phyloP scores from a whole-genome alignment of 2,329 filamentous ascomycete species.

The Ceratocystis lukuohia region DNA sequence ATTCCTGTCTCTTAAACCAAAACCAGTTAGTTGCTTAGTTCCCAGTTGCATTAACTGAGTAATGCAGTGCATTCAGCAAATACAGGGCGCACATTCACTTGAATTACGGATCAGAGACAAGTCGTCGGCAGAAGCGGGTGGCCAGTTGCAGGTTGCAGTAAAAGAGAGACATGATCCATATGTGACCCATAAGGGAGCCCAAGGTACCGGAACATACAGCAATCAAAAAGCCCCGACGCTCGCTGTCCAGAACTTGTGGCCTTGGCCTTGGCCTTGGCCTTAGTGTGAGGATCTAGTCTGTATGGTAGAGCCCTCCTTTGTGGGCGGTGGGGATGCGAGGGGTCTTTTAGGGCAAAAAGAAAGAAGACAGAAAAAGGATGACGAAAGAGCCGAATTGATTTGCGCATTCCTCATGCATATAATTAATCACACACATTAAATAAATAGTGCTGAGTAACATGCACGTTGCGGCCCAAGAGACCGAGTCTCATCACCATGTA shows the following conservation, averaged over 20 bases:
- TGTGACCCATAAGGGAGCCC: neutral
- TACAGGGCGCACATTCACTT: no score
- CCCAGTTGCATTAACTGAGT: no score
- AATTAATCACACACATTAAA: no score
- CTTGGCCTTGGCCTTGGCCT: neutral
- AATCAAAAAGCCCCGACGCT: neutral
- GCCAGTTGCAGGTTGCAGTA: neutral
- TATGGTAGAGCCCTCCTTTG: neutral
- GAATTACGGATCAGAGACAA: neutral
- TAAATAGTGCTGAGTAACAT: no score
- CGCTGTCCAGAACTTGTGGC: slow-evolving; percentile 1
- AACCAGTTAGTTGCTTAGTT: no score
- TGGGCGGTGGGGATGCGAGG: neutral
- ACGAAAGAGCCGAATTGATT: no score
- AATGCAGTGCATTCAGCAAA: no score
- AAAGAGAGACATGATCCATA: neutral
- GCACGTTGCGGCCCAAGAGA: no score
- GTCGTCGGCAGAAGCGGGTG: neutral
- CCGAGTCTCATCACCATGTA: neutral
- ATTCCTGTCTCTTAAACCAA: no score
- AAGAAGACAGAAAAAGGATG: neutral
- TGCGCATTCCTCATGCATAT: no score
- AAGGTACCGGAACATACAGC: neutral
- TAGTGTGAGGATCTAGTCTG: neutral
- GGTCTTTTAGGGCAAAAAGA: neutral